A percentile compares a stretch with the other conserved stretches of the same genome.
Conservation (phyloP, 1,284 basidiomycete genomes). For the Trametes polyzona region DNA sequence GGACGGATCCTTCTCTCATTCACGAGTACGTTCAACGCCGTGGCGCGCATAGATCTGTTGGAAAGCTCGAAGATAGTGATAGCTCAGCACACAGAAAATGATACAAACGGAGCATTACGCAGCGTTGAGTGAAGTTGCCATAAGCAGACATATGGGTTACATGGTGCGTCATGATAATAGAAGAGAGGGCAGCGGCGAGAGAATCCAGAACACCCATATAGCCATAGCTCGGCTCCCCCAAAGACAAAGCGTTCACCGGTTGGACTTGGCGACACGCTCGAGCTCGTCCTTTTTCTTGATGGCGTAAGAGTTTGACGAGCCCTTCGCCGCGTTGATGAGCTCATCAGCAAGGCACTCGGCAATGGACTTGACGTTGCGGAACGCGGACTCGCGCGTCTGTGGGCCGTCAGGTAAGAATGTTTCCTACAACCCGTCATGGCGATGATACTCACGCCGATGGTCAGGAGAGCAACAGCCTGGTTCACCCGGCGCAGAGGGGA, state of each 20-base stretch:
- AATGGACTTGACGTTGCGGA: slow-evolving; percentile 99
- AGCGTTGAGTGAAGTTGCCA: slow-evolving; percentile 33
- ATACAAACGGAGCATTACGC: slow-evolving; percentile 27
- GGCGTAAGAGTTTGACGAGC: slow-evolving; percentile 99
- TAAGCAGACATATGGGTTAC: slow-evolving; percentile 39
- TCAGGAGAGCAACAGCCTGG: slow-evolving; percentile 95
- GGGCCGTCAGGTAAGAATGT: slow-evolving; percentile 5
- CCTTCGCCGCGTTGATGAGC: slow-evolving; percentile 99
- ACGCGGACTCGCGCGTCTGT: slow-evolving; percentile 97
- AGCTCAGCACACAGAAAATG: slow-evolving; percentile 17
- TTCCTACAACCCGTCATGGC: background rate
- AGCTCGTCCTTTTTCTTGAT: slow-evolving; percentile 99
- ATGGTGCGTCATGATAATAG: slow-evolving; percentile 37
- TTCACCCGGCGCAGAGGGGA: slow-evolving; percentile 98
- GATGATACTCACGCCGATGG: slow-evolving; percentile 78
- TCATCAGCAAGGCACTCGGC: slow-evolving; percentile 99
- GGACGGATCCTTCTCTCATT: too few relatives aligned
- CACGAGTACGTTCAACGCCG: too few relatives aligned
- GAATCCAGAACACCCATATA: slow-evolving; percentile 34
- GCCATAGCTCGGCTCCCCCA: slow-evolving; percentile 31
- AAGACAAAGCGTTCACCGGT: slow-evolving; percentile 73
- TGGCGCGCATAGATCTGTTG: background rate
- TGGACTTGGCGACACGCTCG: slow-evolving; percentile 99
- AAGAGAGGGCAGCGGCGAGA: slow-evolving; percentile 31
- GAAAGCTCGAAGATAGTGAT: background rate